Conservation (phyloP, 108 stramenopile genomes). For the Cyclotella baltica region DNA sequence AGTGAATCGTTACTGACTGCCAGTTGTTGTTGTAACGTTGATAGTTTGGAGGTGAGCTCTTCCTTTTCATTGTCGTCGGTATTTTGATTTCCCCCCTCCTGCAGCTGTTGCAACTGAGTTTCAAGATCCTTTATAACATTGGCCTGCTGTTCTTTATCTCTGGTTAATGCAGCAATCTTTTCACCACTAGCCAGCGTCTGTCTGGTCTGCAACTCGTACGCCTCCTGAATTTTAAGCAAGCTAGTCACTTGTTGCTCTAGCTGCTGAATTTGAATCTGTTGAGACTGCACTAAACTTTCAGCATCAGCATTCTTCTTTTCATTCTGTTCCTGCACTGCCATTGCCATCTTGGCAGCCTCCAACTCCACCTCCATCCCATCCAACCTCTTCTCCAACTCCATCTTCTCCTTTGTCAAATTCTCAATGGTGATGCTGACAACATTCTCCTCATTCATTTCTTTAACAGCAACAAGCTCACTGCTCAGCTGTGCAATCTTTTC, state of each 20-base stretch:
- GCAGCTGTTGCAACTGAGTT: not conserved
- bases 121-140: conserved; percentile 5
- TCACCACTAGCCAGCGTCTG: not conserved
- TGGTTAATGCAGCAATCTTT: not conserved
- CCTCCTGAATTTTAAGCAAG: conserved; percentile 18
- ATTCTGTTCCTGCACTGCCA: conserved; percentile 12
- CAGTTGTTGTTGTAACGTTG: too few species aligned
- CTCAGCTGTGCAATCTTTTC: conserved; percentile 18
- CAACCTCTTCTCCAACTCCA: conserved; percentile 25
- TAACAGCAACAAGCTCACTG: conserved; percentile 3
- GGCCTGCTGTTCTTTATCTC: conserved; percentile 4
- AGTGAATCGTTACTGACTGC: not conserved
- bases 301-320: too few species aligned
- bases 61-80: not conserved
- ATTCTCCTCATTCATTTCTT: conserved; percentile 13
- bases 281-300: too few species aligned
- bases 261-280: too few species aligned
- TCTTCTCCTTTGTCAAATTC: conserved; percentile 41
- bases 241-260: conserved; percentile 5
- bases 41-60: not conserved
- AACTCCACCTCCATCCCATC: not conserved
- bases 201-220: conserved; percentile 4
- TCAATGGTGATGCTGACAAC: conserved; percentile 37
- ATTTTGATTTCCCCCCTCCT: not conserved
- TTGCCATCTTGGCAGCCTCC: not conserved